Percentiles rank a stretch among this genome's conserved stretches.
phyloP scores from a whole-genome alignment of 805 yeast genomes.

The Metschnikowia orientalis region DNA sequence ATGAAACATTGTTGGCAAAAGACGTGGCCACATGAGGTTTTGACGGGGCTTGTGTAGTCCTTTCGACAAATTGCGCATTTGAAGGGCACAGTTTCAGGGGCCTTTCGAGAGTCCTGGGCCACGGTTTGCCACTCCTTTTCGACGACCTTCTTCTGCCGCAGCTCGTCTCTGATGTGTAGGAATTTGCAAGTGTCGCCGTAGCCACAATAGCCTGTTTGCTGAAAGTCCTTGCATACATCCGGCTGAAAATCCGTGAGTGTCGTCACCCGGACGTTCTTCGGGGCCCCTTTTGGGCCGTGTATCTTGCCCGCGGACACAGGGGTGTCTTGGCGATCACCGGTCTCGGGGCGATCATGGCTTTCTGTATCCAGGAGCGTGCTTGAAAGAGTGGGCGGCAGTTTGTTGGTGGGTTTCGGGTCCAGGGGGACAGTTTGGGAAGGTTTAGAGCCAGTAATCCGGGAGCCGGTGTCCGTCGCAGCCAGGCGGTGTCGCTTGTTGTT shows the following conservation, averaged over 20 bases:
- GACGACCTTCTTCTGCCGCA: slow-evolving; percentile 62
- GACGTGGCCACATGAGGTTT: slow-evolving; percentile 57
- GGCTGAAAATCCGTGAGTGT: slow-evolving; percentile 83
- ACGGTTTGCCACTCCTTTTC: slow-evolving; percentile 66
- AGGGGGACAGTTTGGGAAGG: too few species aligned
- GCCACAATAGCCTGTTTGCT: slow-evolving; percentile 91
- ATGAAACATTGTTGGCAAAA: slow-evolving; percentile 63
- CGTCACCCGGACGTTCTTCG: slow-evolving; percentile 52
- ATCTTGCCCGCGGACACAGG: slow-evolving; percentile 3
- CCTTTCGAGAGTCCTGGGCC: slow-evolving; percentile 5
- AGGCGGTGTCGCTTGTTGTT: too few species aligned
- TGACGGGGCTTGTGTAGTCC: slow-evolving; percentile 53
- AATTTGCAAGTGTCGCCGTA: slow-evolving; percentile 97
- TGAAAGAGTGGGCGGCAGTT: not conserved
- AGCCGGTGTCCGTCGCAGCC: too few species aligned
- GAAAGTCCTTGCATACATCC: slow-evolving; percentile 89
- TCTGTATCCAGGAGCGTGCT: too few species aligned
- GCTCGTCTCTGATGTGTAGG: slow-evolving; percentile 84
- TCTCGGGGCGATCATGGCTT: slow-evolving; percentile 3
- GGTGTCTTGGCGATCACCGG: not conserved
- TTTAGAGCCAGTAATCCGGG: too few species aligned
- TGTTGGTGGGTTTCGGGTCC: not conserved
- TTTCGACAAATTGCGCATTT: slow-evolving; percentile 58
- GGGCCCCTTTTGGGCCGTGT: slow-evolving; percentile 26
- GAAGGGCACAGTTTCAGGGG: slow-evolving; percentile 43